Base-by-base conservation (phyloP, 495 filamentous ascomycete species). In the Hyaloscypha hepaticicola region DNA sequence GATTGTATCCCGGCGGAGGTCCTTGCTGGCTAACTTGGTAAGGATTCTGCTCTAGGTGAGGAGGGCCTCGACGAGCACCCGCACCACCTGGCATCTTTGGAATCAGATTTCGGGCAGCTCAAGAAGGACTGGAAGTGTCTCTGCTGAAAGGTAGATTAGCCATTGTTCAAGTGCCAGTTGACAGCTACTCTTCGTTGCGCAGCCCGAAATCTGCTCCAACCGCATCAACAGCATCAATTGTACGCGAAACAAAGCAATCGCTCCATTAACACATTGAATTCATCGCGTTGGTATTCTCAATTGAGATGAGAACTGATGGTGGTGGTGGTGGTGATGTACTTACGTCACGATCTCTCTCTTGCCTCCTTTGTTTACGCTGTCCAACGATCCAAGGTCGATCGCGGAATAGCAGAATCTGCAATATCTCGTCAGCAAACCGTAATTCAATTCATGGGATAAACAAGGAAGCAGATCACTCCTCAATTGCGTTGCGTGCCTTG, bases 21-120 rank as follows among this genome's bases (percentile, higher is more conserved):
- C 41, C n/a, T 4, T 33, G 7, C 41, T 45, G 11, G 14, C 24
- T 14, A 27, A 1, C 5, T 8, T 31, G n/a, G n/a, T 11, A 24
- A 1, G 38, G 22, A 51, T 22, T 41, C 45, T n/a, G n/a, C n/a
- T n/a, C n/a, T n/a, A n/a, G n/a, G n/a, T n/a, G n/a, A n/a, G 22
- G 38, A 50, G 25, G 58, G 21, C 55, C 38, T 4, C 38, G 62
- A 9, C 52, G 26, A n/a, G 21, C 12, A 48, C 63, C 63, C 22
- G 38, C 22, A n/a, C 62, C 62, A 24, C 62, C 62, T 49, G 62
- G 34, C 62, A 64, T 64, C 6, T 8, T 53, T 5, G 24, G 38
- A 45, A 16, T 34, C 27, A 41, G 4, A 7, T 24, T n/a, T 57
- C 27, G n/a, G 28, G 26, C 56, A 34, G 56, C 31, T 51, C 48